These are phyloP conservation scores for Cryptococcus depauperatus DNA, from an alignment of 1,284 basidiomycete species.

Conservation along the genomic window DNA sequence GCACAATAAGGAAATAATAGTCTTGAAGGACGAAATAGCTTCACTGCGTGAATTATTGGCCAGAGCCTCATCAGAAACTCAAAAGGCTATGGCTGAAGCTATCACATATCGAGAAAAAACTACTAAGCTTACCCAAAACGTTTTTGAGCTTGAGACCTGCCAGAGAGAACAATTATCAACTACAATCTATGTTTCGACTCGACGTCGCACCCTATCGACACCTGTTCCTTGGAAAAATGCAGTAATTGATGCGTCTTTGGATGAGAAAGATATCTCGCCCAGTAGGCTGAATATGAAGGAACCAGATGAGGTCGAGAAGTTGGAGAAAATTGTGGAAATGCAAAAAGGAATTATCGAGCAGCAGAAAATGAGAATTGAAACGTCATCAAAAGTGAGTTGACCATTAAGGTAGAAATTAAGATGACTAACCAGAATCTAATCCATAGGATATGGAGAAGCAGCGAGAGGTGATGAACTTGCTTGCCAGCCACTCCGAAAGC, in stretches of 20 bases:
- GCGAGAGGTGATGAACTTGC: conserved; percentile 32
- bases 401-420: not conserved
- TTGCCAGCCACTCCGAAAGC: conserved; percentile 21
- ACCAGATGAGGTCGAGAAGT: conserved; percentile 30
- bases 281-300: conserved; percentile 12
- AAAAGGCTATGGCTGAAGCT: conserved; percentile 2
- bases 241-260: conserved; percentile 3
- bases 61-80: not conserved
- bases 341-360: conserved; percentile 40
- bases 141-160: conserved; percentile 2
- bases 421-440: not conserved
- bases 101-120: conserved; percentile 3
- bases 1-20: conserved; percentile 6
- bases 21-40: conserved; percentile 8
- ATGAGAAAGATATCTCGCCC: conserved; percentile 5
- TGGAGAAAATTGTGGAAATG: conserved; percentile 40
- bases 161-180: conserved; percentile 4
- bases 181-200: conserved; percentile 3
- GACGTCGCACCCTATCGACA: conserved; percentile 10
- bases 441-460: conserved; percentile 40
- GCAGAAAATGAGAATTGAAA: conserved; percentile 37
- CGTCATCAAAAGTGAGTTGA: conserved; percentile 37
- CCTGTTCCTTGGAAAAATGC: conserved; percentile 9
- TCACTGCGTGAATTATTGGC: conserved; percentile 5
- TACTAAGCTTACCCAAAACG: conserved; percentile 3